Percentiles rank a stretch among this genome's conserved stretches.
These are phyloP conservation scores for Withania somnifera DNA, from an alignment of 305 asterid genomes.

Conservation along the genomic window DNA sequence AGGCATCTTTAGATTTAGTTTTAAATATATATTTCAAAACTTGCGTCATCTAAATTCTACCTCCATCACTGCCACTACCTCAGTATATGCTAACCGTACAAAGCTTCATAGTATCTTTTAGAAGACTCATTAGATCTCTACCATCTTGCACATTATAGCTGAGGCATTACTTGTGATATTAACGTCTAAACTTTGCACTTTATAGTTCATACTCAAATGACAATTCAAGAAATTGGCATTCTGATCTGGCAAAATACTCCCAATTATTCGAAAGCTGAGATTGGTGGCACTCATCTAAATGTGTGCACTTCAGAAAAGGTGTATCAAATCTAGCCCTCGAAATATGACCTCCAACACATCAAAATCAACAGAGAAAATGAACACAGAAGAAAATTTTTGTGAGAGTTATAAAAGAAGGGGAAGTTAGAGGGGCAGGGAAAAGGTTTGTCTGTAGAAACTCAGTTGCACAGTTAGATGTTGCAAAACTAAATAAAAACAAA, in stretches of 20 bases:
- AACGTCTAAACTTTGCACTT: neutral
- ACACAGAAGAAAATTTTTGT: too few relatives aligned
- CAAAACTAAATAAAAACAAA: too few relatives aligned
- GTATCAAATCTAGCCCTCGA: neutral
- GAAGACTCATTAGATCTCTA: too few relatives aligned
- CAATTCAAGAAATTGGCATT: neutral
- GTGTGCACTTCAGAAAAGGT: neutral
- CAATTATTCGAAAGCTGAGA: neutral
- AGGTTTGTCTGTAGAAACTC: neutral
- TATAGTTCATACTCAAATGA: neutral
- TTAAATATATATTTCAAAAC: neutral
- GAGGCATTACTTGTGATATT: neutral
- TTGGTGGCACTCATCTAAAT: neutral
- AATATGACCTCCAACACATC: neutral
- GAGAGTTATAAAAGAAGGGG: neutral
- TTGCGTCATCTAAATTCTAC: neutral
- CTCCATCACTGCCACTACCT: neutral
- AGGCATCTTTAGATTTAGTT: too few relatives aligned
- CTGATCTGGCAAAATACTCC: neutral
- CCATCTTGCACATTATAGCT: neutral
- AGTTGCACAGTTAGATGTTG: neutral
- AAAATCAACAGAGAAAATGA: too few relatives aligned
- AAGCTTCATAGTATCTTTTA: neutral
- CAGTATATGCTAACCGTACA: neutral
- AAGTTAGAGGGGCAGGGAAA: neutral